Evolutionary conservation across 2,329 filamentous ascomycete species (phyloP), one percentile per base, ranked within the genome.

Genomic region (Cryphonectria parasitica): DNA sequence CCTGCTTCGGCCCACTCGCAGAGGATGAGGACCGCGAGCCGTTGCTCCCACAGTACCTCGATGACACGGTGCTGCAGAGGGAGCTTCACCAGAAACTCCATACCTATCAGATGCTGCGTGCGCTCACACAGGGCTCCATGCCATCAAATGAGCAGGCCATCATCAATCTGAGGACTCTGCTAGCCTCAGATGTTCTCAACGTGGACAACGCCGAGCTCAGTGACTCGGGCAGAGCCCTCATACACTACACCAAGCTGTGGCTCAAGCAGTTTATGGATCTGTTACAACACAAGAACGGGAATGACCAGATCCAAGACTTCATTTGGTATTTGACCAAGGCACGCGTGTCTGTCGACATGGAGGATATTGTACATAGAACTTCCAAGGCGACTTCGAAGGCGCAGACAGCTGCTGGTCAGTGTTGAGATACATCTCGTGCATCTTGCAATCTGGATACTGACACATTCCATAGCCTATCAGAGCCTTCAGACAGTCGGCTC

Each of bases 261-360:
- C 83, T 98, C 10, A 87, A 89, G 70, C 87, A 95, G 70, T 90
- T 97, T 78, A 95, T 97, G 75, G 89, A 93, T n/a, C 82, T 97
- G 7, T 79, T 98, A 62, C 85, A 89, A 69, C 86, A 94, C 80
- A 98, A 98, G 83, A 98, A 98, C 79, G 83, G 85, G 72, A 81
- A 88, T 22, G 94, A 98, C 80, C 92, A 97, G 79, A 88, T 98
- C 25, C 95, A 98, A 79, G 93, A 98, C 76, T 92, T 98, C 74
- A 85, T 97, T 54, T 98, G 94, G 94, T 94, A 91, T 76, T 80
- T 97, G 63, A 84, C 89, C 73, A 91, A 92, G 78, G 90, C 93
- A n/a, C 87, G 88, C 45, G 83, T 96, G 7, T 87, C 87, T 1
- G 81, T 95, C 3, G 90, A 95, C 75, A 84, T 89, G 1, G 84